phyloP scores from a whole-genome alignment of 306 rosid species.

The Argentina anserina region DNA sequence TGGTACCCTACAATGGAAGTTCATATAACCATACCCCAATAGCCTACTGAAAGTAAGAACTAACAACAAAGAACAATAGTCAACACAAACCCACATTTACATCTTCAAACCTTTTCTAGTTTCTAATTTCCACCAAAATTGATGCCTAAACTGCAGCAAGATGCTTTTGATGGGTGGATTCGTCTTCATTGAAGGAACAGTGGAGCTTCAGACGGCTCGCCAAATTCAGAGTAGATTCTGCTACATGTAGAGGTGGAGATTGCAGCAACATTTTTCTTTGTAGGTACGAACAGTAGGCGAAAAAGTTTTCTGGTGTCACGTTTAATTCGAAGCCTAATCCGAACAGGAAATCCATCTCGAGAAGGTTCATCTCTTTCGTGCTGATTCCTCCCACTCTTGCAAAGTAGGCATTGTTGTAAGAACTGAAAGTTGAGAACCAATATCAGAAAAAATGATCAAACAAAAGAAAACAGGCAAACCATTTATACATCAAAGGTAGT shows the following conservation, averaged over 20 bases:
- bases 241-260: slow-evolving; percentile 36
- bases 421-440: slow-evolving; percentile 33
- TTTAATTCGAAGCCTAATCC: slow-evolving; percentile 73
- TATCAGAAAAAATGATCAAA: neutral
- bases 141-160: slow-evolving; percentile 53
- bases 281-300: slow-evolving; percentile 57
- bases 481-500: neutral
- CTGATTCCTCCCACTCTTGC: slow-evolving; percentile 95
- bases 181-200: slow-evolving; percentile 63
- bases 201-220: slow-evolving; percentile 43
- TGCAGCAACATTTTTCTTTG: slow-evolving; percentile 65
- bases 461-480: neutral
- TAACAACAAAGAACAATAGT: neutral
- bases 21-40: neutral
- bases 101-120: neutral
- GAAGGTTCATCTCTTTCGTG: slow-evolving; percentile 75
- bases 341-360: slow-evolving; percentile 79
- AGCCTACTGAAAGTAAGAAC: neutral
- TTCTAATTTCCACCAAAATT: neutral
- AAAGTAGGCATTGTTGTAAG: slow-evolving; percentile 89
- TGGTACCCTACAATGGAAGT: neutral
- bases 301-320: slow-evolving; percentile 64
- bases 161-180: slow-evolving; percentile 58
- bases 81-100: neutral
- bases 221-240: slow-evolving; percentile 42